Conservation (phyloP, 2,329 filamentous ascomycete species). For the Aspergillus sp. region DNA sequence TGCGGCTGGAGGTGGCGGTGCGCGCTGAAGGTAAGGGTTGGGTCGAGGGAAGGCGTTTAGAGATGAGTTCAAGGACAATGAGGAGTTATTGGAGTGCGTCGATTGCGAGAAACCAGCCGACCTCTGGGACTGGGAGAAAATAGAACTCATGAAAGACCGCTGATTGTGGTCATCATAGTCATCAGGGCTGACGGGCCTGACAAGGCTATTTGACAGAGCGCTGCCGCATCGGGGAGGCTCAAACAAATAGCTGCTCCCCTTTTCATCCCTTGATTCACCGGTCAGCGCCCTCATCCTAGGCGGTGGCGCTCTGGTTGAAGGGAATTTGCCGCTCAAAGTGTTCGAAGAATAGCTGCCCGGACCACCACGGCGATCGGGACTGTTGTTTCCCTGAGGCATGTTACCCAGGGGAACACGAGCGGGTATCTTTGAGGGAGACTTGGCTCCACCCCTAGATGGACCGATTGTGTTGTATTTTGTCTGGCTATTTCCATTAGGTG, state of each 20-base stretch:
- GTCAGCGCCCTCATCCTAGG: conserved; percentile 88
- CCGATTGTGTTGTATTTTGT: conserved; percentile 33
- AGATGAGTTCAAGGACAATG: conserved; percentile 27
- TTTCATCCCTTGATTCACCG: conserved; percentile 41
- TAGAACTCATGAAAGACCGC: conserved; percentile 39
- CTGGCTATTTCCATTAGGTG: conserved; percentile 36
- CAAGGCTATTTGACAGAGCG: conserved; percentile 41
- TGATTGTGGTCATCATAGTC: conserved; percentile 59
- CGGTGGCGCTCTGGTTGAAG: conserved; percentile 55
- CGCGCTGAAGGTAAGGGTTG: conserved; percentile 29
- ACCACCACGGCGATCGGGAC: conserved; percentile 60
- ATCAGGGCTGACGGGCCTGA: conserved; percentile 59
- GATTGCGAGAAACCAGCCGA: conserved; percentile 33
- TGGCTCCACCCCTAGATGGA: conserved; percentile 21
- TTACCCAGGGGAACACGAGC: conserved; percentile 39
- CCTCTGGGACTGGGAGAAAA: conserved; percentile 34
- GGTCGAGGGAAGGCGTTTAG: conserved; percentile 24
- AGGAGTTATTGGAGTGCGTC: conserved; percentile 35
- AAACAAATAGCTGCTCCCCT: conserved; percentile 22
- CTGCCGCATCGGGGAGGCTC: conserved; percentile 46
- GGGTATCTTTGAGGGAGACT: conserved; percentile 43
- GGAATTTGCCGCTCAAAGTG: conserved; percentile 41
- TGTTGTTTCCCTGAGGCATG: conserved; percentile 56
- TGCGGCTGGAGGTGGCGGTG: conserved; percentile 34
- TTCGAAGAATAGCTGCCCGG: conserved; percentile 36